Percentiles rank a stretch among this genome's conserved stretches.
These are phyloP conservation scores for Artemisia argyi DNA, from an alignment of 129 eudicot species.

Conservation along the genomic window DNA sequence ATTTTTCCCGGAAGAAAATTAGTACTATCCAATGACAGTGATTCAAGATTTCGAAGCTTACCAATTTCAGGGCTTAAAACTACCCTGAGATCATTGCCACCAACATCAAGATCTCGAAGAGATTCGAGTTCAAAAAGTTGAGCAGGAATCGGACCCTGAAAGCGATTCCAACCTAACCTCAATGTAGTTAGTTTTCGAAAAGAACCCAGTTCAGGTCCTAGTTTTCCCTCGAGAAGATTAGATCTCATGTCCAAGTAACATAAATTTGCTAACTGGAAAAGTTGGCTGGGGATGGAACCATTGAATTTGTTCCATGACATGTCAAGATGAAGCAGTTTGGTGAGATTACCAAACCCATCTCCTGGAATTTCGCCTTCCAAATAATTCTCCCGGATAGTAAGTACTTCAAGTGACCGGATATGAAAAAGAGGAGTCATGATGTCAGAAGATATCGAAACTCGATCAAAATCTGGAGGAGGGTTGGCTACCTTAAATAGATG, in stretches of 20 bases:
- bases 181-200: neutral
- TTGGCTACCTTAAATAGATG: constrained; percentile 4
- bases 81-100: neutral
- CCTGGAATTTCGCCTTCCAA: constrained; percentile 25
- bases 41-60: constrained; percentile 15
- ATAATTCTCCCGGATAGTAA: constrained; percentile 29
- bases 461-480: neutral
- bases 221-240: constrained; percentile 16
- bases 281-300: constrained; percentile 38
- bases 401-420: constrained; percentile 22
- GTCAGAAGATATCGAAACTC: neutral
- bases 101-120: neutral
- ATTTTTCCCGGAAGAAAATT: constrained; percentile 15
- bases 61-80: neutral
- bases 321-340: constrained; percentile 38
- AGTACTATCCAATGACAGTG: no score
- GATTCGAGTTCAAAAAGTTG: neutral
- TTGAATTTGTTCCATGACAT: constrained; percentile 31
- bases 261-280: constrained; percentile 30
- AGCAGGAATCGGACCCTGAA: neutral
- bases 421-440: constrained; percentile 40
- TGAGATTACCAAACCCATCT: constrained; percentile 38
- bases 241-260: constrained; percentile 33
- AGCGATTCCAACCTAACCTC: neutral
- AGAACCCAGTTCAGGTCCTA: constrained; percentile 5